These are phyloP conservation scores for Chytriomyces confervae DNA, from an alignment of 192 early-diverging fungal genomes.

Conservation along the genomic window DNA sequence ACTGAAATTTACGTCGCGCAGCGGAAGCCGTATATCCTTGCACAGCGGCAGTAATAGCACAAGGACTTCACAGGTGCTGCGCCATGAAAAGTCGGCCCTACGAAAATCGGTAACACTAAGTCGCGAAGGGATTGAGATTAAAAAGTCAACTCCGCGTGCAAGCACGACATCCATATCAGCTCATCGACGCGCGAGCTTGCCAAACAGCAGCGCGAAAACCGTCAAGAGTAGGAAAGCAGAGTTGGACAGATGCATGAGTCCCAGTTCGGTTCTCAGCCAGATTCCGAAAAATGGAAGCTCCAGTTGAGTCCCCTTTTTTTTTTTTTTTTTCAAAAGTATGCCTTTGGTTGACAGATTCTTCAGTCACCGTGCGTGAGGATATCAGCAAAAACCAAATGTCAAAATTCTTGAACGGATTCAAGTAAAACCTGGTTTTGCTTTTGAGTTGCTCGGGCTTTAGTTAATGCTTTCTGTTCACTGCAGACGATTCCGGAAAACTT, in stretches of 20 bases:
- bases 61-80: too few relatives aligned
- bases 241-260: conserved; percentile 18
- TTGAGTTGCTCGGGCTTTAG: background rate
- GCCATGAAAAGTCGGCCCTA: too few relatives aligned
- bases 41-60: too few relatives aligned
- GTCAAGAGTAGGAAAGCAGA: too few relatives aligned
- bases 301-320: background rate
- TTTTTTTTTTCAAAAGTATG: background rate
- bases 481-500: conserved; percentile 49
- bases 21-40: too few relatives aligned
- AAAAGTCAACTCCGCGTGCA: too few relatives aligned
- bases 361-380: conserved; percentile 18
- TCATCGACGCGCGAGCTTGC: background rate
- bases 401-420: conserved; percentile 44
- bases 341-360: background rate
- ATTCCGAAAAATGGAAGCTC: conserved; percentile 17
- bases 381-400: conserved; percentile 33
- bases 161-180: background rate
- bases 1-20: too few relatives aligned
- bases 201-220: background rate
- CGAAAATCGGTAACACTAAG: too few relatives aligned
- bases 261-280: conserved; percentile 15
- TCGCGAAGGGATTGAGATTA: too few relatives aligned
- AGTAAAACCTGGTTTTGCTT: background rate
- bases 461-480: background rate